A percentile compares a stretch with the other conserved stretches of the same genome.
Evolutionary conservation across 352 stramenopile species (phyloP).

Genomic region (Globisporangium uncinulatum): DNA sequence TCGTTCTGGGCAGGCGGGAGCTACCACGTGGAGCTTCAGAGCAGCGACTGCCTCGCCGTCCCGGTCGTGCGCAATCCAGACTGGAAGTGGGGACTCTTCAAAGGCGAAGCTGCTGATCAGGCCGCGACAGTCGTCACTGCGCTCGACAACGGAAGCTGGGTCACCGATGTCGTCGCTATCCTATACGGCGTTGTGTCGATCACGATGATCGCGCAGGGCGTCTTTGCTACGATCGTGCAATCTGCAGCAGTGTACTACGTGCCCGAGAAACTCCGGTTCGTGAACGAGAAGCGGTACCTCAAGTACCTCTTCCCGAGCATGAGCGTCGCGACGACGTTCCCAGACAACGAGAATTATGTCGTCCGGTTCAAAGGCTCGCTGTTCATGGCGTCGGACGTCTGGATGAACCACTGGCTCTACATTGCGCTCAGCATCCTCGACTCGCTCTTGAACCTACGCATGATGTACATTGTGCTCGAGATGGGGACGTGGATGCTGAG

Average conservation of each 20-base stretch:
- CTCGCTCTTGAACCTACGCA: slow-evolving; percentile 27
- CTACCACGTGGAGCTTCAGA: slow-evolving; percentile 48
- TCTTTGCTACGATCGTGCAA: slow-evolving; percentile 41
- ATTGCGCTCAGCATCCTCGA: slow-evolving; percentile 48
- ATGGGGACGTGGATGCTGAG: slow-evolving; percentile 14
- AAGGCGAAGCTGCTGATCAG: slow-evolving; percentile 32
- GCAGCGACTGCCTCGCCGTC: slow-evolving; percentile 39
- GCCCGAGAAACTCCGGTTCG: slow-evolving; percentile 7
- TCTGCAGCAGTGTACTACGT: slow-evolving; percentile 35
- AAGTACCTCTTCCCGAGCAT: slow-evolving; percentile 48
- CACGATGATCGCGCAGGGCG: slow-evolving; percentile 33
- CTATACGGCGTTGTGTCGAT: slow-evolving; percentile 47
- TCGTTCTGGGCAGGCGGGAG: slow-evolving; percentile 46
- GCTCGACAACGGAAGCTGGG: slow-evolving; percentile 37
- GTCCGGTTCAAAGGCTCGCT: too few species aligned
- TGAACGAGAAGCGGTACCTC: slow-evolving; percentile 23
- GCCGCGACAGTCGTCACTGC: slow-evolving; percentile 37
- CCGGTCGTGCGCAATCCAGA: slow-evolving; percentile 33
- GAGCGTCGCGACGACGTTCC: slow-evolving; percentile 23
- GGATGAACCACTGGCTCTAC: too few species aligned
- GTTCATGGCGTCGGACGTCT: too few species aligned
- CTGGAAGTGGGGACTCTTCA: slow-evolving; percentile 41
- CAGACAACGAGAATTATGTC: slow-evolving; percentile 19
- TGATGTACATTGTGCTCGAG: slow-evolving; percentile 36
- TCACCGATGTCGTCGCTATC: slow-evolving; percentile 28